A percentile compares a stretch with the other conserved stretches of the same genome.
Evolutionary conservation across 129 eudicot genomes (phyloP).

Genomic region (Centrapalus pauciflorus): DNA sequence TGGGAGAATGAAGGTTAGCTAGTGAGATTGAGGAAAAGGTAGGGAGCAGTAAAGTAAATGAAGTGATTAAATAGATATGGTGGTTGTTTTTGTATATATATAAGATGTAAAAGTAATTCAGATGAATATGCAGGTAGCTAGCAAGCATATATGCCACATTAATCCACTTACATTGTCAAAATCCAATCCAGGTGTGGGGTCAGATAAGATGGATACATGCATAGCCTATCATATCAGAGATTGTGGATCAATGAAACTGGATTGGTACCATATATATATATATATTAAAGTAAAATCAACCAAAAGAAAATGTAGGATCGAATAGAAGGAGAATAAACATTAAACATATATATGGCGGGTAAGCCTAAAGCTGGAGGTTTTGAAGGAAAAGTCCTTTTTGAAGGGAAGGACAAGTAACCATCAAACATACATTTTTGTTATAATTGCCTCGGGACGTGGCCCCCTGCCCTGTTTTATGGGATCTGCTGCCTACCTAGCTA

Average conservation of each 20-base stretch:
- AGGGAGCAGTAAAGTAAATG: not conserved
- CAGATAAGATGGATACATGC: not conserved
- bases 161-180: not conserved
- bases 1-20: too few relatives aligned
- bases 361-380: slow-evolving; percentile 18
- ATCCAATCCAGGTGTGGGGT: slow-evolving; percentile 16
- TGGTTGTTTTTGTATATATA: not conserved
- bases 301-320: not conserved
- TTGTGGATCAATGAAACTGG: not conserved
- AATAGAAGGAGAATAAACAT: not conserved
- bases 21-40: too few relatives aligned
- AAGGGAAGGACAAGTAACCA: slow-evolving; percentile 18
- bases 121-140: not conserved
- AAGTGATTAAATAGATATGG: not conserved
- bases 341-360: too few relatives aligned
- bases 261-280: not conserved
- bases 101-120: not conserved
- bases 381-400: not conserved
- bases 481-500: slow-evolving; percentile 60
- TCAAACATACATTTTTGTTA: slow-evolving; percentile 21
- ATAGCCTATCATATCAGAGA: too few relatives aligned
- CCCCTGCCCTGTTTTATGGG: slow-evolving; percentile 35
- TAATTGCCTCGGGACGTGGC: slow-evolving; percentile 13
- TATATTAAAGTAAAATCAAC: too few relatives aligned
- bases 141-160: too few relatives aligned